Evolutionary conservation across 805 yeast genomes (phyloP).

Genomic region (Wickerhamomyces rabaulensis): DNA sequence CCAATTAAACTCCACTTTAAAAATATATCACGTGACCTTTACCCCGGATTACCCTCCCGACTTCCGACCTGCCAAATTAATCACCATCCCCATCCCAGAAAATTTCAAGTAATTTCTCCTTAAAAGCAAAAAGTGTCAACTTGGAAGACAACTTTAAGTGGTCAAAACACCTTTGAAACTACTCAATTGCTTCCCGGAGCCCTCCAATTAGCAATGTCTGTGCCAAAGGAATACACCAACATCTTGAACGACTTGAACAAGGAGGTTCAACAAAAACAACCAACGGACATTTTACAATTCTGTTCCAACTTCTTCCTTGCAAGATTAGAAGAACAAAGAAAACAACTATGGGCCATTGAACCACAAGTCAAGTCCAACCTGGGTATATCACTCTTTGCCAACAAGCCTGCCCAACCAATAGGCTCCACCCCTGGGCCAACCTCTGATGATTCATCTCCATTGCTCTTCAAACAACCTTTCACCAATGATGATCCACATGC

Average conservation of each 20-base stretch:
- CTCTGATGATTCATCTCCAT: conserved; percentile 5
- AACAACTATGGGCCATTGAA: conserved; percentile 45
- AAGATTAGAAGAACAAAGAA: conserved; percentile 56
- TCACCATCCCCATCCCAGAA: too few relatives aligned
- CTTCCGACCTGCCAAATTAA: too few relatives aligned
- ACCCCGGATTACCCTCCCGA: too few relatives aligned
- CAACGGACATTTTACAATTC: conserved; percentile 67
- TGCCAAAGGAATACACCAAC: conserved; percentile 35
- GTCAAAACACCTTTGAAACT: background rate
- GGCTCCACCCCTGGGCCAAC: conserved; percentile 17
- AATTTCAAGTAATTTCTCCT: background rate
- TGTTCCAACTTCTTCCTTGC: conserved; percentile 67
- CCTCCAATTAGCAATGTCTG: conserved; percentile 23
- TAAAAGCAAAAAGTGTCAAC: background rate
- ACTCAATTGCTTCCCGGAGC: too few relatives aligned
- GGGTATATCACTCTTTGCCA: conserved; percentile 43
- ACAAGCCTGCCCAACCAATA: conserved; percentile 25
- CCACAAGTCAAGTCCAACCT: conserved; percentile 38
- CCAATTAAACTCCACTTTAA: too few relatives aligned
- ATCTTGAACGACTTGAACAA: conserved; percentile 62
- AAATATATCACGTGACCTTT: too few relatives aligned
- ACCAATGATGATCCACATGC: conserved; percentile 61
- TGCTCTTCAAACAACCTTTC: conserved; percentile 40
- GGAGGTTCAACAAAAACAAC: conserved; percentile 49
- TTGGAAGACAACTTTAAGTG: background rate